Evolutionary conservation across 805 yeast species (phyloP).

Genomic region (Wickerhamiella kurtzmanii): DNA sequence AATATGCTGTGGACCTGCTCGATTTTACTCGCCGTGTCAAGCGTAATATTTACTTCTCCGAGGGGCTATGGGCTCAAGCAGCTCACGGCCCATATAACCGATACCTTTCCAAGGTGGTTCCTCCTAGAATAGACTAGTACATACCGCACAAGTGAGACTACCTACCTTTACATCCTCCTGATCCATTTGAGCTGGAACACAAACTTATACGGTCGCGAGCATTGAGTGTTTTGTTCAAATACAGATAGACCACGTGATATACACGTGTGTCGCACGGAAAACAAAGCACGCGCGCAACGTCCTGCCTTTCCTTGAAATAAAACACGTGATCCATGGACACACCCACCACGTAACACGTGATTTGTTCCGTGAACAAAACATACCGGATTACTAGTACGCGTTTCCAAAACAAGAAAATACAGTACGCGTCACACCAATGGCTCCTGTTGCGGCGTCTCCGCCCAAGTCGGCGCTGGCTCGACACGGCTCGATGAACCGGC

Average conservation of each 20-base stretch:
- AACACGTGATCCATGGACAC: too few relatives aligned
- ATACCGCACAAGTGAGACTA: background rate
- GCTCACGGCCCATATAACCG: slow-evolving; percentile 13
- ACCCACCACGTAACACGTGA: too few relatives aligned
- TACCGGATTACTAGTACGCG: background rate
- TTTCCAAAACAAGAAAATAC: background rate
- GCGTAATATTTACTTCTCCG: slow-evolving; percentile 13
- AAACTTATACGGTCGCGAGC: too few relatives aligned
- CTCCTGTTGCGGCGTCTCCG: background rate
- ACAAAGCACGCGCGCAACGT: too few relatives aligned
- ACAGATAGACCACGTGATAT: too few relatives aligned
- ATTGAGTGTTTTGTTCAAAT: too few relatives aligned
- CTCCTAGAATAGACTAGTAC: too few relatives aligned
- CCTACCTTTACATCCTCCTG: too few relatives aligned
- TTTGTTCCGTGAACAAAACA: too few relatives aligned
- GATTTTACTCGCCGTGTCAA: slow-evolving; percentile 11
- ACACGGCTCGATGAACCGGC: slow-evolving; percentile 15
- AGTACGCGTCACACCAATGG: background rate
- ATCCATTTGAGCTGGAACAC: too few relatives aligned
- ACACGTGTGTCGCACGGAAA: too few relatives aligned
- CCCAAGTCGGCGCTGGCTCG: slow-evolving; percentile 19
- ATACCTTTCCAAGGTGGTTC: slow-evolving; percentile 11
- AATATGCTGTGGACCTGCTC: slow-evolving; percentile 15
- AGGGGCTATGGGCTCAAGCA: slow-evolving; percentile 17
- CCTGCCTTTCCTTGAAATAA: too few relatives aligned